Base-by-base conservation (phyloP, 352 stramenopile genomes). In the Phytophthora foliorum region DNA sequence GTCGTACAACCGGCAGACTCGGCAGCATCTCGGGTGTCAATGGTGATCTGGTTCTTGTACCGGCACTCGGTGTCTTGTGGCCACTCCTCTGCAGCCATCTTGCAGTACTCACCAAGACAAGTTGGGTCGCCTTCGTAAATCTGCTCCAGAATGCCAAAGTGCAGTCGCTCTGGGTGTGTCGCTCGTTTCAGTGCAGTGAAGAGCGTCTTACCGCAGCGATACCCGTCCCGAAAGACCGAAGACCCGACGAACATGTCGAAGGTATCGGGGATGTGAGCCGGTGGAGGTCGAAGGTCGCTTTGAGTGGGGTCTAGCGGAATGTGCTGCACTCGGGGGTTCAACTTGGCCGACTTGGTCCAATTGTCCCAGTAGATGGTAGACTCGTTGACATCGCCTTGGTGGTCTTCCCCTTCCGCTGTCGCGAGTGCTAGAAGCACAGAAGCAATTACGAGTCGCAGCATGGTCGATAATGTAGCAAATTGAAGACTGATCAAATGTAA, bases 71-170 rank as follows among this genome's bases (percentile, higher is more conserved):
- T 69, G n/a, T 86, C 69, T 31, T 85, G 70, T 0, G 86, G 80
- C 77, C 85, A 93, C 48, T 90, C 71, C 1, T 61, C 72, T 1
- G 75, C 73, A 27, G 86, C 75, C 78, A 93, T 89, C 42, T 87
- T 86, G 57, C 88, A 95, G 60, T 84, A 95, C 68, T 92, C 84
- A 22, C 82, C 78, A 17, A 93, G 73, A 70, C 88, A 95, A 34
- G 70, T 82, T 22, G 65, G 59, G 44, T 95, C 88, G 31, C 82
- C 82, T 1, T 79, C 69, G 54, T 91, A 90, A 52, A 95, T 76
- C 31, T 95, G 88, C 64, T 95, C 88, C 29, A 95, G 64, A 27
- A 95, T 78, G 38, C 88, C 88, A 73, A 95, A 93, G 52, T 81
- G 88, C 1, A 95, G 41, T 8, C 84, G 80, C 11, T 91, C 81